Conservation (phyloP, 257 asterid genomes). For the Henckelia pumila region DNA sequence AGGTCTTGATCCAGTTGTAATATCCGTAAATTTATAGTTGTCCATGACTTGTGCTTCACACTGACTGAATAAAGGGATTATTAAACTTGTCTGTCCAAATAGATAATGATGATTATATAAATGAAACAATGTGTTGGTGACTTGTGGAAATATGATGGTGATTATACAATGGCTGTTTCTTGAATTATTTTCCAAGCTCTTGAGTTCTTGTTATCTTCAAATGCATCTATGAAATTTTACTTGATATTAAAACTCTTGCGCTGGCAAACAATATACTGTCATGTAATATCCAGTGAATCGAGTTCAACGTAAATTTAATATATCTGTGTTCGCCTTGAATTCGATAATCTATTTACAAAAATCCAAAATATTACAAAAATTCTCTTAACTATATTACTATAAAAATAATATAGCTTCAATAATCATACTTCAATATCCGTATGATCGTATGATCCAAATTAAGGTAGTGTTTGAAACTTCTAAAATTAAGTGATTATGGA, state of each 20-base stretch:
- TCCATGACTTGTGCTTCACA: too few species aligned
- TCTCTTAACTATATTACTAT: background rate
- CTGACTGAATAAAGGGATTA: too few species aligned
- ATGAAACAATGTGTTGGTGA: background rate
- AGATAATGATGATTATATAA: background rate
- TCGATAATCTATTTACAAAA: too few species aligned
- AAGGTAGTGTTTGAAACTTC: too few species aligned
- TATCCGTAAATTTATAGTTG: conserved; percentile 44
- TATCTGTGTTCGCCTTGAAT: too few species aligned
- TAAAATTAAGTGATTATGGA: too few species aligned
- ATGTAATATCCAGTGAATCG: too few species aligned
- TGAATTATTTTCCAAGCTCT: background rate
- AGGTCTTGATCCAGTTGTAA: conserved; percentile 53
- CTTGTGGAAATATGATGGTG: background rate
- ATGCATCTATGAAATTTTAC: background rate
- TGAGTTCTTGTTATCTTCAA: too few species aligned
- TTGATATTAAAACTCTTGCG: background rate
- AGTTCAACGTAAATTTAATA: too few species aligned
- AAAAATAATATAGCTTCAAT: background rate
- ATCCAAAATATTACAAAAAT: too few species aligned
- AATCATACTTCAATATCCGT: too few species aligned
- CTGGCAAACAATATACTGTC: background rate
- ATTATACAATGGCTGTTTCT: background rate
- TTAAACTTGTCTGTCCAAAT: background rate
- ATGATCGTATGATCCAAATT: too few species aligned